Conservation (phyloP, 495 filamentous ascomycete species). For the Aspergillus taichungensis region DNA sequence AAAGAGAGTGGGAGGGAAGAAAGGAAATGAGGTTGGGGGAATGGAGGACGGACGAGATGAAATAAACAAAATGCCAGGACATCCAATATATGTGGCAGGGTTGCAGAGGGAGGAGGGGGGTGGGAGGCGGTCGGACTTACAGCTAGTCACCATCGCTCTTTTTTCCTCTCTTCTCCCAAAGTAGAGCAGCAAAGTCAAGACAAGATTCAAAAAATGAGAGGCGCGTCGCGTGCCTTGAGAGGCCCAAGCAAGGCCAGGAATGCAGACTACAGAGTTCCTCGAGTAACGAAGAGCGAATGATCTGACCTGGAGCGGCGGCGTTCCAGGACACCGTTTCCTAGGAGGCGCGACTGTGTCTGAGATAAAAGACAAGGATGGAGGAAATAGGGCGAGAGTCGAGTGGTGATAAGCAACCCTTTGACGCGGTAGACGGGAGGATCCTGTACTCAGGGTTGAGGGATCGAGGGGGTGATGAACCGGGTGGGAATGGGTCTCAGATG, state of each 20-base stretch:
- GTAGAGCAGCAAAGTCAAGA: slow-evolving; percentile 10
- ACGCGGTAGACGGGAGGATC: slow-evolving; percentile 12
- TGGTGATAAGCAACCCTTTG: slow-evolving; percentile 13
- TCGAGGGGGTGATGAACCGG: slow-evolving; percentile 1
- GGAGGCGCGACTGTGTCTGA: slow-evolving; percentile 19
- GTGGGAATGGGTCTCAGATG: slow-evolving; percentile 27
- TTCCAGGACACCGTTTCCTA: slow-evolving; percentile 7
- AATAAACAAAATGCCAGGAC: slow-evolving; percentile 37
- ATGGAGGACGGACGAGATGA: slow-evolving; percentile 16
- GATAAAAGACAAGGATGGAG: slow-evolving; percentile 10
- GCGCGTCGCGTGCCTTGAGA: slow-evolving; percentile 34
- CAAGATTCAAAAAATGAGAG: slow-evolving; percentile 16
- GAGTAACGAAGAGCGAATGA: slow-evolving; percentile 20
- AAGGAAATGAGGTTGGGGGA: slow-evolving; percentile 17
- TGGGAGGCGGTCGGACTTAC: slow-evolving; percentile 29
- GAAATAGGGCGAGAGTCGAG: slow-evolving; percentile 3
- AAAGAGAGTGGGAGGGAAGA: slow-evolving; percentile 7
- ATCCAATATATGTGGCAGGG: slow-evolving; percentile 12
- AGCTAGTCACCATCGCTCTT: slow-evolving; percentile 31
- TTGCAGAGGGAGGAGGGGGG: slow-evolving; percentile 13
- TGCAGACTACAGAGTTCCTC: slow-evolving; percentile 33
- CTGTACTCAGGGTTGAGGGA: slow-evolving; percentile 2
- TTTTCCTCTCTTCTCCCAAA: slow-evolving; percentile 3
- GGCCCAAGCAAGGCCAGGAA: slow-evolving; percentile 37
- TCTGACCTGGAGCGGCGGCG: neutral